Conservation (phyloP, 140 eudicot species). For the Stevia rebaudiana region DNA sequence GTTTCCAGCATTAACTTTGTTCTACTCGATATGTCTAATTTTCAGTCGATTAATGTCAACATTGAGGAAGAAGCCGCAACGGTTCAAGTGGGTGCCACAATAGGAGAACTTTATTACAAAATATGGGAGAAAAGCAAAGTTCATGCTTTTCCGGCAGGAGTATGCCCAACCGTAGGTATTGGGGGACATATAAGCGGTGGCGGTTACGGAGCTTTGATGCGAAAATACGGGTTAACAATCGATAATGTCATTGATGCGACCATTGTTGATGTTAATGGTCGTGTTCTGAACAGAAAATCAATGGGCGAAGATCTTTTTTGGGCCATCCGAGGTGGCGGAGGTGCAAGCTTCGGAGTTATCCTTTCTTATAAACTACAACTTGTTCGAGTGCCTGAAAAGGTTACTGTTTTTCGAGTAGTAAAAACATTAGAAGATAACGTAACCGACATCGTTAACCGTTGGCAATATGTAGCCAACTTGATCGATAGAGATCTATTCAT, state of each 20-base stretch:
- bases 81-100: constrained; percentile 31
- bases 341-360: constrained; percentile 33
- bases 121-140: constrained; percentile 24
- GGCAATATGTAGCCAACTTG: constrained; percentile 27
- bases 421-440: constrained; percentile 28
- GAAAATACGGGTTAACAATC: constrained; percentile 25
- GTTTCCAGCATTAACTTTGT: constrained; percentile 22
- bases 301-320: constrained; percentile 39
- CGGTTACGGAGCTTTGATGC: constrained; percentile 27
- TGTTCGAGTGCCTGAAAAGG: constrained; percentile 24
- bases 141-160: constrained; percentile 29
- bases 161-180: constrained; percentile 31
- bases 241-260: constrained; percentile 27
- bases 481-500: constrained; percentile 31
- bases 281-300: constrained; percentile 13
- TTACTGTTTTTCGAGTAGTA: constrained; percentile 12
- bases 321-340: constrained; percentile 36
- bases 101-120: constrained; percentile 31
- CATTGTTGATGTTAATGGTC: constrained; percentile 22
- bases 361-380: constrained; percentile 22
- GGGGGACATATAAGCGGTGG: constrained; percentile 39
- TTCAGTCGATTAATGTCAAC: constrained; percentile 19
- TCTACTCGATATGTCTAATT: constrained; percentile 26
- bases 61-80: constrained; percentile 19
- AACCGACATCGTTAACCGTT: constrained; percentile 10